Percentiles rank a stretch among this genome's conserved stretches.
phyloP scores from a whole-genome alignment of 495 filamentous ascomycete species.

The Neurospora pannonica region DNA sequence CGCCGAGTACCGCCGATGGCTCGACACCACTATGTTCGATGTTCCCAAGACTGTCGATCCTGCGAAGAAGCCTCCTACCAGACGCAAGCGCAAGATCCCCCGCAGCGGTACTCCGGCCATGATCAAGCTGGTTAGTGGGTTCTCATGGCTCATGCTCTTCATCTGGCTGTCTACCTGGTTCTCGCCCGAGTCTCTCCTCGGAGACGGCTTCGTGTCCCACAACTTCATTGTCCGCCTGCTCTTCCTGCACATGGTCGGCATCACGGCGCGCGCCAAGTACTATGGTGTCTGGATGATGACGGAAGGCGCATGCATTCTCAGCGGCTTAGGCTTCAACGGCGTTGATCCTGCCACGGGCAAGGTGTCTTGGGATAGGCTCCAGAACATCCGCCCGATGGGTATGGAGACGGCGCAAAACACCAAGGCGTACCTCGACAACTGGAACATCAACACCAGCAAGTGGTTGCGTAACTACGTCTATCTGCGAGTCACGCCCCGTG shows the following conservation, averaged over 20 bases:
- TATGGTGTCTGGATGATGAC: conserved; percentile 92
- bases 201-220: conserved; percentile 50
- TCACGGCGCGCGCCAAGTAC: conserved; percentile 79
- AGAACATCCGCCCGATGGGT: conserved; percentile 73
- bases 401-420: conserved; percentile 88
- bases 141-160: conserved; percentile 72
- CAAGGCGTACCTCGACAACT: conserved; percentile 75
- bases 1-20: conserved; percentile 82
- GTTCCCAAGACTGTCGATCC: conserved; percentile 70
- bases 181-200: conserved; percentile 46
- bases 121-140: conserved; percentile 60
- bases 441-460: conserved; percentile 98
- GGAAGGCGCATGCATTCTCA: conserved; percentile 89
- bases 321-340: conserved; percentile 90
- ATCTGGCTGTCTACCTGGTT: conserved; percentile 65
- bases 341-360: conserved; percentile 73
- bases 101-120: conserved; percentile 80
- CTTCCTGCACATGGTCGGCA: conserved; percentile 69
- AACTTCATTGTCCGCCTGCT: conserved; percentile 63
- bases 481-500: conserved; percentile 86
- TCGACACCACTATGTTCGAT: conserved; percentile 91
- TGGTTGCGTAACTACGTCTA: conserved; percentile 97
- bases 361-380: conserved; percentile 79
- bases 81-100: conserved; percentile 91
- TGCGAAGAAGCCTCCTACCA: conserved; percentile 68